Conservation (phyloP, 83 land plant species). For the Larix sibirica region DNA sequence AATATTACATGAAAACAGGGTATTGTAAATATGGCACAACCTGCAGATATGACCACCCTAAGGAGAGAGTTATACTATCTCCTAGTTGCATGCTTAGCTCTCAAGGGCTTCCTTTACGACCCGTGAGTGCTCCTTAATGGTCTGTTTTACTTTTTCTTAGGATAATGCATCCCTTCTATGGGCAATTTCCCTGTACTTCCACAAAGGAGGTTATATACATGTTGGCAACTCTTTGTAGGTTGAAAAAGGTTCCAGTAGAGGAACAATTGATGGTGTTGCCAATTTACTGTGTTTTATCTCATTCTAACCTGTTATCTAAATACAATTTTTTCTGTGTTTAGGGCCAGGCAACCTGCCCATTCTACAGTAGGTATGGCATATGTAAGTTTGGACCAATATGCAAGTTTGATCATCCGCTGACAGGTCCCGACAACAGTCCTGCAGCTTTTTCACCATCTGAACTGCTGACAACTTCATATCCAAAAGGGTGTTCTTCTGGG, state of each 20-base stretch:
- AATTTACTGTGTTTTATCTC: too few relatives aligned
- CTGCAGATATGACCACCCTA: constrained; percentile 82
- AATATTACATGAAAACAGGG: constrained; percentile 75
- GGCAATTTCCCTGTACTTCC: background rate
- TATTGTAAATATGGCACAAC: constrained; percentile 76
- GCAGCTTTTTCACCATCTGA: background rate
- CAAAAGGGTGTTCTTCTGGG: background rate
- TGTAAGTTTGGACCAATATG: constrained; percentile 66
- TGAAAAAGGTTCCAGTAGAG: too few relatives aligned
- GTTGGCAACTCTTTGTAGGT: too few relatives aligned
- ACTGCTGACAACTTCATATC: background rate
- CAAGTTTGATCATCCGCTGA: constrained; percentile 45
- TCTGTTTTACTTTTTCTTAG: background rate
- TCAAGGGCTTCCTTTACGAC: constrained; percentile 74
- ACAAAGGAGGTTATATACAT: background rate
- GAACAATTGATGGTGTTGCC: too few relatives aligned
- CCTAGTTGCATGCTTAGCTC: constrained; percentile 43
- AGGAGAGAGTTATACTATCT: constrained; percentile 45
- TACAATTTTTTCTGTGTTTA: too few relatives aligned
- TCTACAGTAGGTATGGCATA: constrained; percentile 47
- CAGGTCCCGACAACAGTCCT: background rate
- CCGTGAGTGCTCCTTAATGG: constrained; percentile 44
- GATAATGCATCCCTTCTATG: background rate
- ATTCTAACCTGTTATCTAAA: too few relatives aligned
- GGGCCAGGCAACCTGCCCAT: constrained; percentile 28